Evolutionary conservation across 2,329 filamentous ascomycete species (phyloP).

Genomic region (Fusarium tanahbumbuense): DNA sequence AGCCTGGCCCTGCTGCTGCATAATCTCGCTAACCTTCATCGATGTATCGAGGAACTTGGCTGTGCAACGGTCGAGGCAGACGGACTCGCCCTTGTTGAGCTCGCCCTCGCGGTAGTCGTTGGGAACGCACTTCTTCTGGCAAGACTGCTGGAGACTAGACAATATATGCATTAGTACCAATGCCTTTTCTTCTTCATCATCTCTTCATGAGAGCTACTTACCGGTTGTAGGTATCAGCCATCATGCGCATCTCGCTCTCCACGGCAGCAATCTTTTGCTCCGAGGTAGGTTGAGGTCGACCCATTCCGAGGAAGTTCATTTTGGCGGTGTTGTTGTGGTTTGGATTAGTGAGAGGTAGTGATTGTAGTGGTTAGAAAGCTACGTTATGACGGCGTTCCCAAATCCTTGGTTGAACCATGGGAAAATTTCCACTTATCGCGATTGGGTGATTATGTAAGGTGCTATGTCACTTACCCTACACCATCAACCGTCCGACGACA

Average conservation of each 20-base stretch:
- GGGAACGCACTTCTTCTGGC: conserved; percentile 94
- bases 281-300: conserved; percentile 84
- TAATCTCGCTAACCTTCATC: conserved; percentile 96
- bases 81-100: conserved; percentile 98
- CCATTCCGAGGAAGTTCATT: conserved; percentile 62
- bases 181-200: not conserved
- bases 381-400: conserved; percentile 26
- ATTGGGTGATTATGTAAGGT: conserved; percentile 43
- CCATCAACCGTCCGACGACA: fast-evolving
- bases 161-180: not conserved
- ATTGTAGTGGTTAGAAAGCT: conserved; percentile 19
- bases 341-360: not conserved
- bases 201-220: conserved; percentile 56
- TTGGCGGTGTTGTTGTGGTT: conserved; percentile 39
- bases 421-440: conserved; percentile 46
- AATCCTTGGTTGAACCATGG: conserved; percentile 19
- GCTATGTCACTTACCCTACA: conserved; percentile 38
- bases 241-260: conserved; percentile 97
- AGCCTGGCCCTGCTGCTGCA: conserved; percentile 85
- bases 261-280: conserved; percentile 97
- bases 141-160: conserved; percentile 83
- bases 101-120: conserved; percentile 93
- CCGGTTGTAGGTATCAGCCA: conserved; percentile 98
- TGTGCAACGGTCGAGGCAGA: conserved; percentile 97
- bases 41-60: conserved; percentile 99